Percentiles rank a stretch among this genome's conserved stretches.
Evolutionary conservation across 108 stramenopile species (phyloP).

Genomic region (Cyclotella sp.): DNA sequence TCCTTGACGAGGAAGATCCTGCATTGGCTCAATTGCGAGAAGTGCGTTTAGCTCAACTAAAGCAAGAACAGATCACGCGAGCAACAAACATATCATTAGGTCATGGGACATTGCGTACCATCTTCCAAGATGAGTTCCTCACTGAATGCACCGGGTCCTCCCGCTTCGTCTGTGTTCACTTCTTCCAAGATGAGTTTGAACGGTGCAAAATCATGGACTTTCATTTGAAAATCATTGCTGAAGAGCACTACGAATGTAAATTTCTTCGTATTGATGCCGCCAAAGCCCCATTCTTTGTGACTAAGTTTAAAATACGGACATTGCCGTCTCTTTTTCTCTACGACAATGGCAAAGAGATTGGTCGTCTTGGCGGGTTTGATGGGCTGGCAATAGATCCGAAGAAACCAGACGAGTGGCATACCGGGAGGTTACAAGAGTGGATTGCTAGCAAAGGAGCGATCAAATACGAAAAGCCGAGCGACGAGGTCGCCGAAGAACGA

Average conservation of each 20-base stretch:
- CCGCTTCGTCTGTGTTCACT: constrained; percentile 88
- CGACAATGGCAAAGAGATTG: constrained; percentile 77
- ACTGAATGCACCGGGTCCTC: constrained; percentile 83
- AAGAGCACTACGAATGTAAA: constrained; percentile 84
- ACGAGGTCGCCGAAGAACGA: constrained; percentile 53
- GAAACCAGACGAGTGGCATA: constrained; percentile 81
- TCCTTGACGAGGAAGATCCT: constrained; percentile 68
- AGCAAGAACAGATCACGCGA: constrained; percentile 61
- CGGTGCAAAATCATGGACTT: constrained; percentile 96
- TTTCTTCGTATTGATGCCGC: constrained; percentile 93
- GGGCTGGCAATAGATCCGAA: constrained; percentile 56
- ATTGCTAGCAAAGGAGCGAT: constrained; percentile 74
- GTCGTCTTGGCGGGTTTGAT: constrained; percentile 81
- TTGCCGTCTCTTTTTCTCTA: constrained; percentile 85
- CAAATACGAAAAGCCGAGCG: constrained; percentile 62
- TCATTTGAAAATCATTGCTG: constrained; percentile 83
- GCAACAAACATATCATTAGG: constrained; percentile 88
- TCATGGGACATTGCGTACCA: constrained; percentile 95
- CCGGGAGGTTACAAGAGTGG: constrained; percentile 71
- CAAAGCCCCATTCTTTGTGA: constrained; percentile 97
- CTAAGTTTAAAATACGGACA: constrained; percentile 82
- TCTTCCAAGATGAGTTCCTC: constrained; percentile 96
- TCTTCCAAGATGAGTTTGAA: constrained; percentile 96
- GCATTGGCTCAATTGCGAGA: constrained; percentile 78
- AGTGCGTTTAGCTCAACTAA: constrained; percentile 81